Conservation (phyloP, 345 rosid species). For the Noccaea caerulescens region DNA sequence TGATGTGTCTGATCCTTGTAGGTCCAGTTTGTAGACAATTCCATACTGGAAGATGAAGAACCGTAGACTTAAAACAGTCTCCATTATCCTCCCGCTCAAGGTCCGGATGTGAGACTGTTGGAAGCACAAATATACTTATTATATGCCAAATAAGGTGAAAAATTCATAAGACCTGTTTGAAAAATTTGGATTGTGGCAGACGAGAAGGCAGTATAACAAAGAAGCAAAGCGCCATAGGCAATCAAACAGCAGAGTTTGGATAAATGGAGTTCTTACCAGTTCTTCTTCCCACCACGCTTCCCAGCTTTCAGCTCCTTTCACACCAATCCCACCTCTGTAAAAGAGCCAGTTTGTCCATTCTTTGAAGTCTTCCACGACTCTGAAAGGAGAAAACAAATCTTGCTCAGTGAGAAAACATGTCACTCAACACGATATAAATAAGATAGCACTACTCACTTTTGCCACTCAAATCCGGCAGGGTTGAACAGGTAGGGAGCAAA, state of each 20-base stretch:
- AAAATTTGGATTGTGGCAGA: not conserved
- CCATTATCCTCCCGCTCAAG: conserved; percentile 80
- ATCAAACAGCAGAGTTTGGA: not conserved
- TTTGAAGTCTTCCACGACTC: conserved; percentile 94
- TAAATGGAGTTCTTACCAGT: conserved; percentile 58
- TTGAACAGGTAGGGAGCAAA: conserved; percentile 96
- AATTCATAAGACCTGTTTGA: too few species aligned
- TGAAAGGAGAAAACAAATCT: conserved; percentile 39
- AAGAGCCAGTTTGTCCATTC: conserved; percentile 99
- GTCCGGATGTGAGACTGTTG: conserved; percentile 87
- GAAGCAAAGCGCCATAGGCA: not conserved
- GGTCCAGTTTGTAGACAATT: conserved; percentile 77
- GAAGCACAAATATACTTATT: conserved; percentile 19
- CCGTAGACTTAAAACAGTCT: conserved; percentile 79
- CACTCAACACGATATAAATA: conserved; percentile 13
- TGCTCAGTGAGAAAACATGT: conserved; percentile 20
- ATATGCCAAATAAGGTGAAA: conserved; percentile 12
- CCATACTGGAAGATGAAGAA: conserved; percentile 97
- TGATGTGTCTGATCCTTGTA: conserved; percentile 65
- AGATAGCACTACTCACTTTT: conserved; percentile 63
- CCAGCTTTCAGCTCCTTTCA: conserved; percentile 98
- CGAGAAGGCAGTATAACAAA: not conserved
- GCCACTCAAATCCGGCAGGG: conserved; percentile 99
- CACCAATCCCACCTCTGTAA: conserved; percentile 99
- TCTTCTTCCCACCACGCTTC: conserved; percentile 99